phyloP scores from a whole-genome alignment of 2,329 filamentous ascomycete genomes.

The Biscogniauxia marginata region DNA sequence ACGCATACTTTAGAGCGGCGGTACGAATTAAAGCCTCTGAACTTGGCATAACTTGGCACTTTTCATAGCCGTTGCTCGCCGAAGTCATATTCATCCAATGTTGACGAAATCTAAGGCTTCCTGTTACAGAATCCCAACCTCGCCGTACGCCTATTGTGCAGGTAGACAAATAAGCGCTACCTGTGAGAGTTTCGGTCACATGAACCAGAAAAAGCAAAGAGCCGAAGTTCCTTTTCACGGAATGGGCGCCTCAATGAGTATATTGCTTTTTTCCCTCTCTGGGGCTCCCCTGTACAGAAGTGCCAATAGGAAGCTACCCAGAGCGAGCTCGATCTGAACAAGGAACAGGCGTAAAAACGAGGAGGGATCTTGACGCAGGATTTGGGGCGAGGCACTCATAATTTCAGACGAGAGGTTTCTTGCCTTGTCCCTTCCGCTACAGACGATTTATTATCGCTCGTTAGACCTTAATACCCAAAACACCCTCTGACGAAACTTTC shows the following conservation, averaged over 20 bases:
- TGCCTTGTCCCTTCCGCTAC: background rate
- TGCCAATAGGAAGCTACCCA: background rate
- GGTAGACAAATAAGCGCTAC: background rate
- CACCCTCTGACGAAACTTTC: background rate
- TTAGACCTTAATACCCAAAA: background rate
- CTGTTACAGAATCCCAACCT: background rate
- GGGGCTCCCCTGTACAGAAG: background rate
- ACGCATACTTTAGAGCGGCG: background rate
- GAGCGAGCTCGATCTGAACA: background rate
- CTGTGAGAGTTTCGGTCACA: background rate
- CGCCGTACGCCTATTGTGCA: background rate
- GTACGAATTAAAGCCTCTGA: background rate
- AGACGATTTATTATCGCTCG: background rate
- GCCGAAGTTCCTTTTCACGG: background rate
- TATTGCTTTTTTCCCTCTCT: background rate
- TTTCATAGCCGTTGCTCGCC: background rate
- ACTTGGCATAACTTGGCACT: background rate
- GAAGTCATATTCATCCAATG: background rate
- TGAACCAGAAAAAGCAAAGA: background rate
- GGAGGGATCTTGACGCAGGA: background rate
- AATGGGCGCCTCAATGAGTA: background rate
- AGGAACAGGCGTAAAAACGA: background rate
- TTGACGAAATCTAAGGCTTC: background rate
- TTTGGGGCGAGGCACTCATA: background rate
- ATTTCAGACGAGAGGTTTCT: background rate